A percentile compares a stretch with the other conserved stretches of the same genome.
These are phyloP conservation scores for Phlegmacium glaucopus DNA, from an alignment of 768 basidiomycete species.

Conservation along the genomic window DNA sequence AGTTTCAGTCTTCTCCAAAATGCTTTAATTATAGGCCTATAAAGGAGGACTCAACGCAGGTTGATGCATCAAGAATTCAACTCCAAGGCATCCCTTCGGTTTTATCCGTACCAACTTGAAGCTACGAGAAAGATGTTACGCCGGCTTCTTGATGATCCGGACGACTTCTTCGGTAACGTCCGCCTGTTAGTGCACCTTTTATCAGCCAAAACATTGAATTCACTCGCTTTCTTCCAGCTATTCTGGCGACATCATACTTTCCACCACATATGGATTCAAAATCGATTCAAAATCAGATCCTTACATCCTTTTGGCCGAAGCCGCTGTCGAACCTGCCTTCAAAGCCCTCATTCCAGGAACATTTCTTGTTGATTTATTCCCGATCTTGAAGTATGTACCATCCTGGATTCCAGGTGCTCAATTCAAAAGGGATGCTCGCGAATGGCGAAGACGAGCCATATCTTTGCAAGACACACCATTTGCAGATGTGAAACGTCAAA, in stretches of 20 bases:
- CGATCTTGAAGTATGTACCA: too few species aligned
- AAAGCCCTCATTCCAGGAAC: slow-evolving; percentile 27
- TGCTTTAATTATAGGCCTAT: neutral
- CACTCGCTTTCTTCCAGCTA: slow-evolving; percentile 18
- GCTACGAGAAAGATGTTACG: slow-evolving; percentile 28
- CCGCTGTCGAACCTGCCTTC: slow-evolving; percentile 30
- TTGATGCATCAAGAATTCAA: slow-evolving; percentile 16
- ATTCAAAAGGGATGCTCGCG: too few species aligned
- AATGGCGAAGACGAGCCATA: too few species aligned
- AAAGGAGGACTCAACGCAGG: slow-evolving; percentile 12
- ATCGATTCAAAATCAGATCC: slow-evolving; percentile 37
- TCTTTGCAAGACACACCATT: too few species aligned
- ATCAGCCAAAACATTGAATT: slow-evolving; percentile 1
- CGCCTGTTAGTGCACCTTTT: slow-evolving; percentile 35
- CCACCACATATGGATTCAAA: slow-evolving; percentile 43
- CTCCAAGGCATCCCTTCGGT: slow-evolving; percentile 14
- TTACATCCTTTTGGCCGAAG: slow-evolving; percentile 37
- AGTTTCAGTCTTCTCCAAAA: neutral
- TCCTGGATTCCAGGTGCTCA: too few species aligned
- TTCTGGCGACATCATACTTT: slow-evolving; percentile 32
- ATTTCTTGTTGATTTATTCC: slow-evolving; percentile 31
- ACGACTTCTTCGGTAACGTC: slow-evolving; percentile 30
- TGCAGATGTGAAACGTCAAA: slow-evolving; percentile 23
- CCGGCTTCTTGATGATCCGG: slow-evolving; percentile 28
- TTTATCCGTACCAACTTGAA: slow-evolving; percentile 25